A percentile compares a stretch with the other conserved stretches of the same genome.
These are phyloP conservation scores for Mycena vulgaris DNA, from an alignment of 768 basidiomycete species.

Conservation along the genomic window DNA sequence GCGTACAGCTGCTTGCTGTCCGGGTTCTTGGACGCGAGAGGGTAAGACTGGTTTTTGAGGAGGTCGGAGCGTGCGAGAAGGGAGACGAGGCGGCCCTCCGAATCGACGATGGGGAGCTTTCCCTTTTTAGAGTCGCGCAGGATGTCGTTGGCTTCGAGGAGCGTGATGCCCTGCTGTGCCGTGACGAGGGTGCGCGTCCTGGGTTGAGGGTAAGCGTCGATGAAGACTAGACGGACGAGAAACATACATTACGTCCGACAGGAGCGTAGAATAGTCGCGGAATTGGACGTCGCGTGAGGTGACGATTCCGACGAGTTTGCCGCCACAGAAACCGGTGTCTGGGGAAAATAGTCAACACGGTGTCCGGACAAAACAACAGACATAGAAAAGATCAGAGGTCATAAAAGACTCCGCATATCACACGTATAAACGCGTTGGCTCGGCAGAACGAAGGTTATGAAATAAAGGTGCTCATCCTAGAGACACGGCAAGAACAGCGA, in stretches of 20 bases:
- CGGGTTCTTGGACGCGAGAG: constrained; percentile 93
- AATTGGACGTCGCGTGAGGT: constrained; percentile 98
- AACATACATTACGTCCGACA: constrained; percentile 79
- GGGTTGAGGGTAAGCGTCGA: not conserved
- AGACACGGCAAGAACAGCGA: constrained; percentile 41
- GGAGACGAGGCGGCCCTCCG: constrained; percentile 75
- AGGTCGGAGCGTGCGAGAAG: constrained; percentile 97
- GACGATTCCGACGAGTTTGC: constrained; percentile 96
- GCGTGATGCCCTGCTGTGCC: constrained; percentile 89
- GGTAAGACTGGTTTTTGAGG: constrained; percentile 97
- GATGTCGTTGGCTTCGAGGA: constrained; percentile 92
- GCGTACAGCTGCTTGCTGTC: constrained; percentile 96
- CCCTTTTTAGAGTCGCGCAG: constrained; percentile 98
- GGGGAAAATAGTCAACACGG: constrained; percentile 41
- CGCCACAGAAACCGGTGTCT: constrained; percentile 92
- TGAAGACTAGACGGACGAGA: too few relatives aligned
- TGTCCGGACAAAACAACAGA: constrained; percentile 23
- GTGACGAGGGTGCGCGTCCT: constrained; percentile 89
- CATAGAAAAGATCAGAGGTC: constrained; percentile 54
- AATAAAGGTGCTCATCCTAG: constrained; percentile 63
- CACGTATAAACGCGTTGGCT: constrained; percentile 76
- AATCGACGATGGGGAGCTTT: constrained; percentile 90
- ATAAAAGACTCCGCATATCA: constrained; percentile 77
- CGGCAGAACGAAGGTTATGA: constrained; percentile 93
- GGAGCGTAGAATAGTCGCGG: constrained; percentile 73